Base-by-base conservation (phyloP, 805 yeast genomes). In the Saturnispora mendoncae region DNA sequence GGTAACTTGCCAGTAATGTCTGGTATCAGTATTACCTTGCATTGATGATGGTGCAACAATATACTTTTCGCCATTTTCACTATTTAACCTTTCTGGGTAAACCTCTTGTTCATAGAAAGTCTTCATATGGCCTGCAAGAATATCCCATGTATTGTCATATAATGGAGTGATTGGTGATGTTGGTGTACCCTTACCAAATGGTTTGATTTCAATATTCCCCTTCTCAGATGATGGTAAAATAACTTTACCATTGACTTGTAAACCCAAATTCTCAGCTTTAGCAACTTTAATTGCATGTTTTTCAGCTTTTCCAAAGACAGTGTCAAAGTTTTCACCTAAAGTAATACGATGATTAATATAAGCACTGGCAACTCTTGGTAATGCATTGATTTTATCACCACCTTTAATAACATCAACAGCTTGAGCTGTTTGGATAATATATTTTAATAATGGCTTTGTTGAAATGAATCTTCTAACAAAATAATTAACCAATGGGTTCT, bases 21-120 rank as follows among this genome's bases (percentile, higher is more conserved):
- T 63, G 4, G 87, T 80, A 53, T 82, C 88, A 3, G 88, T 81
- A 58, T 80, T 80, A 9, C 80, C 86, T 3, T 82, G 67, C 70
- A 76, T 71, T 29, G 80, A 56, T 18, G 72, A 63, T 2, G 87
- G 84, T 3, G 80, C 66, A n/a, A 75, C 68, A 25, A 72, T 54
- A 21, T 52, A 43, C 1, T 13, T 18, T n/a, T 29, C 29, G 6
- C 34, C 33, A 7, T 40, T 14, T 41, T 46, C 48, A 13, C 38
- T 36, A 6, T 26, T 35, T 33, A 53, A 52, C 37, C 41, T 46
- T 21, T 53, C 57, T 8, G 61, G 62, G 31, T 52, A 57, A 9
- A 52, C 66, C 44, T 69, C 54, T 21, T 78, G 76, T 55, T 80
- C 84, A 52, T 73, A 74, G 36, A 81, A 69, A 43, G 74, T 72